Evolutionary conservation across 169 alveolate genomes (phyloP), one percentile per base, ranked within the genome.

Genomic region (Plasmodium coatneyi): DNA sequence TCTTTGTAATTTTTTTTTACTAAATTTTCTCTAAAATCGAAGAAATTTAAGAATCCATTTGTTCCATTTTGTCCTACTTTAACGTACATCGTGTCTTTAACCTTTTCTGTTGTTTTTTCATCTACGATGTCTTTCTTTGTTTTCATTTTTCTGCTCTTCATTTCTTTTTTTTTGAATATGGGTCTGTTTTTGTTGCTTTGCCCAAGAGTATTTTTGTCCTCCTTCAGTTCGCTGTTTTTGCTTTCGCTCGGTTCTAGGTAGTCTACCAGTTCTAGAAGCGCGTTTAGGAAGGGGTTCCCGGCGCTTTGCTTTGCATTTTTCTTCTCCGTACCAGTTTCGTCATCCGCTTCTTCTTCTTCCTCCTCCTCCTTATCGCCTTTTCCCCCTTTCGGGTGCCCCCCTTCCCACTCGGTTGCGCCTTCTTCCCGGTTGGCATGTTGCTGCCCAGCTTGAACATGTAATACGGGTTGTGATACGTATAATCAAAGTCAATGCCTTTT

Each of bases 51-150:
- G 71, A 71, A 66, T 6, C 76, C 72, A 30, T 60, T 89, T 36
- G 89, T 25, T 5, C 94, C 94, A 89, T 80, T 89, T 39, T 89
- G 94, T 6, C 94, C 94, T 22, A 89, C 49, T 25, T 79, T 89
- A 72, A 78, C 54, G 71, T 25, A 89, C 86, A 89, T 79, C 10
- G 82, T 89, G 49, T 89, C 56, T 39, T 79, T 10, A 16, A 89
- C 25, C 28, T 36, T 52, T 22, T 89, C 49, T 66, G 1, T 10
- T 34, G 16, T 25, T 14, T 30, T n/a, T 79, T 89, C 76, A 66
- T 89, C 90, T 25, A 56, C 12, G 4, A 5, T 16, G 28, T 89
- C 94, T 2, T 10, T 6, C 81, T 79, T 89, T 52, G 80, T 89
- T 89, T 79, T 54, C 74, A 89, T 79, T 79, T 89, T 89, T 9